Evolutionary conservation across 2,329 filamentous ascomycete genomes (phyloP).

Genomic region (Madurella mycetomatis): DNA sequence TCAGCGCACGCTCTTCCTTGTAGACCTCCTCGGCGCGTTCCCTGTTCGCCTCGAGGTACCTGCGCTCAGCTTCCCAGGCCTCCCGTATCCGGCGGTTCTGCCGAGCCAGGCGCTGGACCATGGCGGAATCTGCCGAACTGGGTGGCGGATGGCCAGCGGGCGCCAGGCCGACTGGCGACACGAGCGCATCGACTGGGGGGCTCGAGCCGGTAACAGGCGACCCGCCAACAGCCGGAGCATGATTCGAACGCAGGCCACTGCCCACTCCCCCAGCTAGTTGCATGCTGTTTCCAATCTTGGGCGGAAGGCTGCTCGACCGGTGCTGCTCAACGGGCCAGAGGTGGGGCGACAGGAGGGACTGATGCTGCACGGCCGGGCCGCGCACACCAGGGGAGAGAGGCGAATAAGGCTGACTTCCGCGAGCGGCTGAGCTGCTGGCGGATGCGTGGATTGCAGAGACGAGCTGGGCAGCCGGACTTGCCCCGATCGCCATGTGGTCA

Average conservation of each 20-base stretch:
- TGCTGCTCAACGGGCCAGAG: constrained; percentile 27
- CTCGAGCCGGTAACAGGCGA: constrained; percentile 7
- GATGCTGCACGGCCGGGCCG: constrained; percentile 21
- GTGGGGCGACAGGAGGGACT: constrained; percentile 28
- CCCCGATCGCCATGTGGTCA: constrained; percentile 27
- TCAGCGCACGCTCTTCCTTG: constrained; percentile 49
- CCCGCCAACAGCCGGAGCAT: background rate
- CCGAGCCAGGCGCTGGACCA: constrained; percentile 39
- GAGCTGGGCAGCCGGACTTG: constrained; percentile 10
- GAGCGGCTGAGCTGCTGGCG: constrained; percentile 12
- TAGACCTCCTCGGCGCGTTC: constrained; percentile 53
- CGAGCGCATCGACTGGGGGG: constrained; percentile 1
- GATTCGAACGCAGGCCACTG: background rate
- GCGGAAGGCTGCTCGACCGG: constrained; percentile 32
- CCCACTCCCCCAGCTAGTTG: background rate
- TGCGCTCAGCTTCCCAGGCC: constrained; percentile 51
- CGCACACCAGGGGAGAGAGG: constrained; percentile 25
- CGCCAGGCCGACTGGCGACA: constrained; percentile 8
- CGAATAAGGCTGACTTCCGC: constrained; percentile 19
- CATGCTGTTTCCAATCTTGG: constrained; percentile 12
- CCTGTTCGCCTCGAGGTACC: constrained; percentile 50
- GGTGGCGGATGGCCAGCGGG: constrained; percentile 27
- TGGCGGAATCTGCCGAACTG: constrained; percentile 29
- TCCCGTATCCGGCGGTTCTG: constrained; percentile 43
- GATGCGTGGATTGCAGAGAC: constrained; percentile 22